A percentile compares a stretch with the other conserved stretches of the same genome.
These are phyloP conservation scores for Chrysopogon serrulatus DNA, from an alignment of 176 grass and related monocot species.

Conservation along the genomic window DNA sequence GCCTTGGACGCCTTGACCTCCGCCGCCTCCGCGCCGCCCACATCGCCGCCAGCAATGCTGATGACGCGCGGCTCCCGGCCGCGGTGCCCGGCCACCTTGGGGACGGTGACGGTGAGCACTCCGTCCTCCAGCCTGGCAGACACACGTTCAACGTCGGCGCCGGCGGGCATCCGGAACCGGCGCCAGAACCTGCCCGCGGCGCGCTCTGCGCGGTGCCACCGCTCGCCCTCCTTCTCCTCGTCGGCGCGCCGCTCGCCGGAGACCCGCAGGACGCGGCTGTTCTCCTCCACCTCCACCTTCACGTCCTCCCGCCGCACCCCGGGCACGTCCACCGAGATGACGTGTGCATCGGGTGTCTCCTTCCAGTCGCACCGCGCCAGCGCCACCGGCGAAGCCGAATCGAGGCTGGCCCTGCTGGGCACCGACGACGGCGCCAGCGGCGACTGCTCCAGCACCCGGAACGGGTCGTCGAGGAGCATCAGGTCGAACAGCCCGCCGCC, in stretches of 20 bases:
- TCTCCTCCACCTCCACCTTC: constrained; percentile 55
- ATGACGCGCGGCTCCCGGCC: constrained; percentile 32
- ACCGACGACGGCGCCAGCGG: constrained; percentile 1
- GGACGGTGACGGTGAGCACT: constrained; percentile 40
- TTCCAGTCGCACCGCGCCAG: constrained; percentile 63
- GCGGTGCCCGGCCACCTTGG: constrained; percentile 23
- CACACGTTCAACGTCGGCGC: constrained; percentile 19
- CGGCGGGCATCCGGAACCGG: constrained; percentile 34
- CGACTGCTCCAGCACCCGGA: constrained; percentile 51
- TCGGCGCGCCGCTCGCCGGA: constrained; percentile 45
- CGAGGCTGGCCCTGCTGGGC: background rate
- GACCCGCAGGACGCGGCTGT: constrained; percentile 35
- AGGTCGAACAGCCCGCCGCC: constrained; percentile 29
- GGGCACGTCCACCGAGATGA: constrained; percentile 51
- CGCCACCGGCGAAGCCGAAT: background rate
- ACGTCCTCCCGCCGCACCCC: constrained; percentile 45
- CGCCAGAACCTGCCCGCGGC: constrained; percentile 41
- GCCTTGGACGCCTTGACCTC: constrained; percentile 42
- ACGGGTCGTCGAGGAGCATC: constrained; percentile 34
- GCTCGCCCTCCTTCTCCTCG: constrained; percentile 27
- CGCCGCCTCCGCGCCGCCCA: background rate
- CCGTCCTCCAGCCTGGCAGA: constrained; percentile 7
- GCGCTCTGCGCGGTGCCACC: constrained; percentile 58
- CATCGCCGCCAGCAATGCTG: constrained; percentile 3
- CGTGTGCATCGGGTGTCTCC: constrained; percentile 48